Evolutionary conservation across 108 stramenopile species (phyloP).

Genomic region (Nitzschia palea): DNA sequence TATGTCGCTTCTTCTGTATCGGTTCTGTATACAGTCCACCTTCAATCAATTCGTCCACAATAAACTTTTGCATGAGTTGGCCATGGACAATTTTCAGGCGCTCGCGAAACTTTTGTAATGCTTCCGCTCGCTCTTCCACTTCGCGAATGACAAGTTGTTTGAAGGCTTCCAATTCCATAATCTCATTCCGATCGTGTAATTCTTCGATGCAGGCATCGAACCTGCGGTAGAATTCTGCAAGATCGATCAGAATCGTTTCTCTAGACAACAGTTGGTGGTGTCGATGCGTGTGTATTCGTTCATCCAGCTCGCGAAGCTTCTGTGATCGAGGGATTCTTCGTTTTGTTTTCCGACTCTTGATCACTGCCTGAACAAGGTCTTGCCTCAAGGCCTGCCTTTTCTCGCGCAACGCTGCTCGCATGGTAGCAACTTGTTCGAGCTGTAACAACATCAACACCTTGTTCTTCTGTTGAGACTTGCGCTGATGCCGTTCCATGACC

Average conservation of each 20-base stretch:
- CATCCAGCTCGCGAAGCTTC: not conserved
- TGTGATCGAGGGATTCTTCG: not conserved
- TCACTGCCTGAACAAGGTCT: not conserved
- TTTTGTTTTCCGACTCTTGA: not conserved
- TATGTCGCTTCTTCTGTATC: not conserved
- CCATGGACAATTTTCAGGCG: slow-evolving; percentile 14
- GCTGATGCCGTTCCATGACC: not conserved
- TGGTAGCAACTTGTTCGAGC: slow-evolving; percentile 1
- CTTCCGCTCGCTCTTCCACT: slow-evolving; percentile 8
- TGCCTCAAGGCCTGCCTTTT: not conserved
- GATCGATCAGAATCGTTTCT: not conserved
- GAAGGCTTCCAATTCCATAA: slow-evolving; percentile 16
- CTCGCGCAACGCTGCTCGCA: not conserved
- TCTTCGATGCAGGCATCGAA: slow-evolving; percentile 11
- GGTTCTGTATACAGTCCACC: slow-evolving; percentile 1
- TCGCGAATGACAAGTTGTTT: slow-evolving; percentile 17
- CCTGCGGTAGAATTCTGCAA: slow-evolving; percentile 10
- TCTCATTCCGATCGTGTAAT: slow-evolving; percentile 13
- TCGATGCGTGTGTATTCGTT: not conserved
- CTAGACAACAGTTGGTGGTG: not conserved
- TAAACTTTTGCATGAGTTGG: slow-evolving; percentile 14
- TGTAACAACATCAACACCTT: slow-evolving; percentile 16
- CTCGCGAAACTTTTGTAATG: not conserved
- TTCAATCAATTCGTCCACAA: slow-evolving; percentile 17
- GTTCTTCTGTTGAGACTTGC: slow-evolving; percentile 13